Evolutionary conservation across 2,329 filamentous ascomycete genomes (phyloP), one percentile per base, ranked within the genome.

Genomic region (Epichloe coenophiala): DNA sequence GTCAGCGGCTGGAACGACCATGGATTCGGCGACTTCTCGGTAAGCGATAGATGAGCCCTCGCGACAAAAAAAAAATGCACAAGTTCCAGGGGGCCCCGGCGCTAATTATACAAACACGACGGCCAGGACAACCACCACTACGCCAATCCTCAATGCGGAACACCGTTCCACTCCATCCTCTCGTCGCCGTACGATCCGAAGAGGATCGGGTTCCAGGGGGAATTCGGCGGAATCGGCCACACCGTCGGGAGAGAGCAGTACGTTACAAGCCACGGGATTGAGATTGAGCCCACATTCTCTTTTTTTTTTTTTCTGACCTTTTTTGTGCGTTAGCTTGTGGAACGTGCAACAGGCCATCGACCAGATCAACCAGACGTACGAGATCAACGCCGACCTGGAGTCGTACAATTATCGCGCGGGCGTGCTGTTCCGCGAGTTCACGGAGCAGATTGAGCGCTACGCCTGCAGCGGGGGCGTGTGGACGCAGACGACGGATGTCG

Each of bases 401-500:
- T 69, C 73, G 0, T 87, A 82, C 75, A 86, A 86, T 63, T 83
- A 83, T 61, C 79, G 83, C 47, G 74, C 77, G 1, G 74, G 81
- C 41, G 57, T 74, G 15, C 70, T 86, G 1, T 74, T 84, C 23
- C 70, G 71, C 2, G 81, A 85, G 57, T 70, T 85, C 3, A 73
- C 74, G 38, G 76, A 82, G 50, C 72, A 83, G 59, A 76, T 85
- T 35, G 70, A 77, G 52, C 65, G 65, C 11, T 86, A 72, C 51
- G 71, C 77, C 0, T 87, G 84, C 65, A 83, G 77, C 36, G 83
- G 78, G 0, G 84, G 76, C 11, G 75, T 87, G 0, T 87, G 81
- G 75, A 87, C 84, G 1, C 83, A 87, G 68, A 87, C 83, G 0
- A 84, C 80, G 0, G 84, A 87, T 57, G 83, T 87, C 0, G 83